phyloP scores from a whole-genome alignment of 805 yeast species.

The Candida xyloterini region DNA sequence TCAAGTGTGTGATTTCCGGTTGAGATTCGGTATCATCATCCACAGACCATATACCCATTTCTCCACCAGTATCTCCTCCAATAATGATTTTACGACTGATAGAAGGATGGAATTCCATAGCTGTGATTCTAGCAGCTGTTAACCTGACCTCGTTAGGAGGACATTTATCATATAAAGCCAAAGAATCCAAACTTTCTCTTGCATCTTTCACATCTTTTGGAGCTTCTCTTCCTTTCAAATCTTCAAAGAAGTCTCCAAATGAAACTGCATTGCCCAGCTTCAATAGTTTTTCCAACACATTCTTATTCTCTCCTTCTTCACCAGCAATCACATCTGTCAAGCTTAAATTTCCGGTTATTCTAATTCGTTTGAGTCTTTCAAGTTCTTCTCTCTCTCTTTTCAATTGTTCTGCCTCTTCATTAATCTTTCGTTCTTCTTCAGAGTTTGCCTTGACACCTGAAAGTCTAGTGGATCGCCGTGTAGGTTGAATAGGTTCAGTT shows the following conservation, averaged over 20 bases:
- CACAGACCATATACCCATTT: constrained; percentile 85
- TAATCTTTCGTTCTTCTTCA: constrained; percentile 48
- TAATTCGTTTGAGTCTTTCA: constrained; percentile 50
- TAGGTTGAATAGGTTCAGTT: constrained; percentile 43
- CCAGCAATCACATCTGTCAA: constrained; percentile 53
- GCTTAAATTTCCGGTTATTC: constrained; percentile 64
- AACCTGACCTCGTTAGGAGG: constrained; percentile 71
- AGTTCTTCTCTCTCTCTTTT: constrained; percentile 31
- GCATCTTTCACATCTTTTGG: constrained; percentile 43
- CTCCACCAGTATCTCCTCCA: constrained; percentile 90
- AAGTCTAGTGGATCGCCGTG: constrained; percentile 73
- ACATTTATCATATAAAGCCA: constrained; percentile 52
- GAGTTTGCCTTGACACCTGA: constrained; percentile 56
- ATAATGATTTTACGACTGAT: constrained; percentile 56
- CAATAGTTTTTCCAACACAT: constrained; percentile 32
- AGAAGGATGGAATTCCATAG: constrained; percentile 76
- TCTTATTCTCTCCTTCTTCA: constrained; percentile 33
- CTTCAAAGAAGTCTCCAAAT: constrained; percentile 68
- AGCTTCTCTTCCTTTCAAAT: constrained; percentile 39
- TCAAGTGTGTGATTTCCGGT: constrained; percentile 60
- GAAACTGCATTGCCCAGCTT: constrained; percentile 53
- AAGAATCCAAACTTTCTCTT: constrained; percentile 51
- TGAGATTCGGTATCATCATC: constrained; percentile 38
- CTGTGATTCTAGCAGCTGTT: constrained; percentile 68
- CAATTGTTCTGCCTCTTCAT: constrained; percentile 36